Base-by-base conservation (phyloP, 2,329 filamentous ascomycete species). In the Sclerotinia glacialis region DNA sequence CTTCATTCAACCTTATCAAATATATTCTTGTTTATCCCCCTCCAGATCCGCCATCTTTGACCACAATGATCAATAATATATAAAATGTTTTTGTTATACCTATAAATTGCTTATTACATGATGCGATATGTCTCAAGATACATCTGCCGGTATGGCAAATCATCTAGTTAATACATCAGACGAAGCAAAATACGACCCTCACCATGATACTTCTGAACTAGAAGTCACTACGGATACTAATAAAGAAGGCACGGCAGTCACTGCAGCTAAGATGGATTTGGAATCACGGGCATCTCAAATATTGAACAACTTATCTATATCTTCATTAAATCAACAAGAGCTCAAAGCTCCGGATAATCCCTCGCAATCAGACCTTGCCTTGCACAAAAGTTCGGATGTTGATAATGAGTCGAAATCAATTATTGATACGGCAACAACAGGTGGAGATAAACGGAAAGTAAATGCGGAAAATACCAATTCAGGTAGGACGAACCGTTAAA, bases 51-150 rank as follows among this genome's bases (percentile, higher is more conserved):
- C 16, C n/a, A 49, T 49, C 14, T 49, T 49, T 34, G 5, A 50
- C n/a, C 46, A 23, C 44, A 23, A 60, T 37, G 37, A 1, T 16
- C 21, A 26, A 12, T 34, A 28, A 49, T 60, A 60, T 60, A 49
- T 26, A 49, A 34, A 14, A 34, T 34, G 21, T 18, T 60, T 60
- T 31, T 60, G 23, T 47, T 34, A 60, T 60, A 60, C n/a, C 28
- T 49, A 7, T n/a, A 37, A 11, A 26, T 23, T 26, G 4, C 3
- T 49, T 23, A 21, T n/a, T 49, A 47, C 37, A 49, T 23, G 12
- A 71, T 71, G 70, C 67, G 67, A 69, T 46, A 73, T 74, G 72
- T 69, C 71, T 70, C 69, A 53, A 54, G 44, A 60, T n/a, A 40
- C 28, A 18, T 66, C 69, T 66, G 69, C 69, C 64, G 68, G 67